Evolutionary conservation across 805 yeast species (phyloP), one percentile per base, ranked within the genome.

Genomic region (Yamadazyma sp.): DNA sequence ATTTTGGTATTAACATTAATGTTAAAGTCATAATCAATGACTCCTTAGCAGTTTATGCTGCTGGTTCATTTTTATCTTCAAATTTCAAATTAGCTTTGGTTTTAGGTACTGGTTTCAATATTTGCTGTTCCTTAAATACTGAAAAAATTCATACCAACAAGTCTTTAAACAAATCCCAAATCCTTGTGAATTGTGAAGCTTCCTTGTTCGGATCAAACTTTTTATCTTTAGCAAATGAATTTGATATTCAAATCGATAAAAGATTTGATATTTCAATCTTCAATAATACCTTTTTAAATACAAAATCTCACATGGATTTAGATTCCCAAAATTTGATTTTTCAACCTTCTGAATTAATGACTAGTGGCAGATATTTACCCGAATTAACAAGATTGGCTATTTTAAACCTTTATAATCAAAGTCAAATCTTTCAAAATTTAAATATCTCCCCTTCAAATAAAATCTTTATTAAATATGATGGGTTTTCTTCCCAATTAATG

Each of bases 21-120:
- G 66, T 80, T 15, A 54, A 62, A 40, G 56, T 69, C 11, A 67
- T 81, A 24, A 59, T 80, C 20, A 82, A 82, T 52, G 88, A 78
- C 49, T 74, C 85, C 1, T 68, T 78, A n/a, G 80, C 85, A 0
- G 84, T 80, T 0, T 75, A 69, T 49, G 58, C 80, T 8, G 71
- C 85, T 0, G 80, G 80, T 7, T 40, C 59, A 2, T 66, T 70
- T 35, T 40, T 60, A 38, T 65, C 62, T 38, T 45, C 52, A 13
- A 44, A 48, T 40, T 57, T 64, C 45, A 49, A 58, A 37, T 46
- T 80, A 29, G 82, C 84, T 0, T 44, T 82, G 44, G 83, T 82
- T 3, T 54, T 81, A 33, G 88, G 89, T 1, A 82, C 89, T 3
- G 89, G 89, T 1, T 55, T 76, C 35, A 82, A 82, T 46, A 53